phyloP scores from a whole-genome alignment of 2,329 filamentous ascomycete genomes.

The Neocucurbitaria cava region DNA sequence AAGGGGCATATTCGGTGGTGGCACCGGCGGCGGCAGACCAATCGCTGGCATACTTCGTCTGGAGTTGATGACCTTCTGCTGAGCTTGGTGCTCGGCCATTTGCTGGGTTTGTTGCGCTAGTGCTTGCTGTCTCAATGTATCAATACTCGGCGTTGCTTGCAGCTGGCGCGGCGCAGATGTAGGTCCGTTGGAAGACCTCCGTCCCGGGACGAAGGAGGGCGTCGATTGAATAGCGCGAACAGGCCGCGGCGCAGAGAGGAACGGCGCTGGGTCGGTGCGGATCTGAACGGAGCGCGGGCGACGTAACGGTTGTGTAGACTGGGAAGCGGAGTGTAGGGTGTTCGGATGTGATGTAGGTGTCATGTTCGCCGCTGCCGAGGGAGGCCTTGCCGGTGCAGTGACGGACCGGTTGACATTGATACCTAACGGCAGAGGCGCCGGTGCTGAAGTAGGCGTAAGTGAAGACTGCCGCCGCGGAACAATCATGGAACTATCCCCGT shows the following conservation, averaged over 20 bases:
- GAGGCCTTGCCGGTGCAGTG: slow-evolving; percentile 33
- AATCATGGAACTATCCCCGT: slow-evolving; percentile 31
- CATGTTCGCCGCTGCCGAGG: slow-evolving; percentile 20
- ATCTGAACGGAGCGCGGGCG: slow-evolving; percentile 56
- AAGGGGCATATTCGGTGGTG: slow-evolving; percentile 55
- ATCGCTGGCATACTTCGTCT: slow-evolving; percentile 49
- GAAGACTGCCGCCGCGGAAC: slow-evolving; percentile 43
- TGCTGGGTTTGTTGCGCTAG: slow-evolving; percentile 13
- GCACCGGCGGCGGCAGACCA: slow-evolving; percentile 54
- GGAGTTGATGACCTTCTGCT: slow-evolving; percentile 28
- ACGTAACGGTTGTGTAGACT: slow-evolving; percentile 37
- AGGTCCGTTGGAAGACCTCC: slow-evolving; percentile 27
- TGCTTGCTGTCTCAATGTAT: slow-evolving; percentile 35
- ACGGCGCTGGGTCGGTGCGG: slow-evolving; percentile 51
- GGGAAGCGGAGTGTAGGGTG: slow-evolving; percentile 15
- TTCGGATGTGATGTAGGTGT: slow-evolving; percentile 16
- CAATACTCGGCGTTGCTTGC: slow-evolving; percentile 28
- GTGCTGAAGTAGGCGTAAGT: slow-evolving; percentile 22
- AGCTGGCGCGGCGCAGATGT: slow-evolving; percentile 10
- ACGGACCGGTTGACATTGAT: slow-evolving; percentile 40
- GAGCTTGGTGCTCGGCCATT: slow-evolving; percentile 8
- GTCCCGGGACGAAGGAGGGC: slow-evolving; percentile 40
- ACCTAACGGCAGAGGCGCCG: slow-evolving; percentile 34
- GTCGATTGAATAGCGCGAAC: slow-evolving; percentile 37
- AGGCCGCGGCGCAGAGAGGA: slow-evolving; percentile 49